Base-by-base conservation (phyloP, 331 rosid species). In the Erythrophleum ivorense region DNA sequence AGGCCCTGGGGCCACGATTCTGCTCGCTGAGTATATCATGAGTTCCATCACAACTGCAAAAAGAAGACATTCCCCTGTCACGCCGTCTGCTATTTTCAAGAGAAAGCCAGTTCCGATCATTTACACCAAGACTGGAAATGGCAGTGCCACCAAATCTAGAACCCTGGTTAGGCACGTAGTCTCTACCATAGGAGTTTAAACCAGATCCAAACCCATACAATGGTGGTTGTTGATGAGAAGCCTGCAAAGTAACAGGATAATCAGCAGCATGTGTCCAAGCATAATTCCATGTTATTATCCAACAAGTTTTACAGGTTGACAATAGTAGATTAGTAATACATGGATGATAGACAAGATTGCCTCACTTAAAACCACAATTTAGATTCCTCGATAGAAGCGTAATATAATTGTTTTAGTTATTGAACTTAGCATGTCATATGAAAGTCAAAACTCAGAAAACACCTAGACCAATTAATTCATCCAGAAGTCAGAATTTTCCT, bases 1-100 rank as follows among this genome's bases (percentile, higher is more conserved):
- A 89, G 71, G 95, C 94, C 86, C 97, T 91, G 21, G 97, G 97
- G 73, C 97, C 97, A 68, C 97, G 91, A 73, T 89, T 91, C 89
- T 91, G 95, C 85, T 91, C 95, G 53, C 89, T 91, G 46, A 92
- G 97, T 24, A 92, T 86, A 83, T 92, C 95, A 78, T 86, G 88
- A 81, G 92, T 84, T 46, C 94, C 94, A 77, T 85, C 91, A 86
- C 91, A 89, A 85, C 89, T 89, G 87, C 95, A 91, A 52, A 89
- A 79, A 21, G 90, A 80, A 75, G 91, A 79, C 18, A 81, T 59
- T 48, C 88, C 91, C 83, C 91, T 84, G 50, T 83, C 80, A 75
- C 88, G 94, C 63, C 88, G 85, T 85, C 88, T 86, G 85, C 86
- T 88, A 81, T 78, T 87, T 74, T 89, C 95, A 73, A 87, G 81